Conservation (phyloP, 78 protist genomes). For the Protostelium mycophagum region DNA sequence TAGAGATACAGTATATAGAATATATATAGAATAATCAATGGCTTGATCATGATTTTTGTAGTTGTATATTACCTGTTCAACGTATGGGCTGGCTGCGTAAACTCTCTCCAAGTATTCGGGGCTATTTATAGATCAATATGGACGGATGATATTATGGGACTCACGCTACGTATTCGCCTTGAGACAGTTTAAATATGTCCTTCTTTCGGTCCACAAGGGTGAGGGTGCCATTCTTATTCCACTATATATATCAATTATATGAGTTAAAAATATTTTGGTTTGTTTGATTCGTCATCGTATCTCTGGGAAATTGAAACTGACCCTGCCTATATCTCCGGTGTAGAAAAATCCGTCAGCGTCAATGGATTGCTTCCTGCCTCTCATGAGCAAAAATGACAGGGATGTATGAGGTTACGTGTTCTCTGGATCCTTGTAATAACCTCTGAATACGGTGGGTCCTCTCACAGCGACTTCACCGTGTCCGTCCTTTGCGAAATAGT, state of each 20-base stretch:
- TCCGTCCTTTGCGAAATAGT: constrained; percentile 59
- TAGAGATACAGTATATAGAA: no score
- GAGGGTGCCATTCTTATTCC: constrained; percentile 65
- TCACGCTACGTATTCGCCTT: constrained; percentile 94
- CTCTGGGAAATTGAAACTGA: not conserved
- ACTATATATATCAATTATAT: constrained; percentile 11
- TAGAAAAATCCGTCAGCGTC: constrained; percentile 90
- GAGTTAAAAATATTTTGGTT: not conserved
- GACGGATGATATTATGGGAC: not conserved
- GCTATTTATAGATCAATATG: not conserved
- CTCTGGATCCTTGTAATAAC: constrained; percentile 86
- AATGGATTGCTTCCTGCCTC: constrained; percentile 48
- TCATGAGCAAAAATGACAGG: constrained; percentile 7
- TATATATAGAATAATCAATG: no score
- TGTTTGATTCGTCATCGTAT: not conserved
- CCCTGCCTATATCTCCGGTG: constrained; percentile 96
- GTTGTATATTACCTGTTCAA: constrained; percentile 12
- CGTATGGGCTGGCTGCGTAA: constrained; percentile 44
- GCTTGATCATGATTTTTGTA: no score
- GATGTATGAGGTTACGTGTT: constrained; percentile 73
- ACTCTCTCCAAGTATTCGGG: constrained; percentile 68
- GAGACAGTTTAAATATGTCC: constrained; percentile 88
- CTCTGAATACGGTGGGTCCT: constrained; percentile 79
- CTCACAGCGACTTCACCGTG: constrained; percentile 91
- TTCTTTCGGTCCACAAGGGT: constrained; percentile 92